Conservation (phyloP, 176 grass and related monocot genomes). For the Raddia guianensis region DNA sequence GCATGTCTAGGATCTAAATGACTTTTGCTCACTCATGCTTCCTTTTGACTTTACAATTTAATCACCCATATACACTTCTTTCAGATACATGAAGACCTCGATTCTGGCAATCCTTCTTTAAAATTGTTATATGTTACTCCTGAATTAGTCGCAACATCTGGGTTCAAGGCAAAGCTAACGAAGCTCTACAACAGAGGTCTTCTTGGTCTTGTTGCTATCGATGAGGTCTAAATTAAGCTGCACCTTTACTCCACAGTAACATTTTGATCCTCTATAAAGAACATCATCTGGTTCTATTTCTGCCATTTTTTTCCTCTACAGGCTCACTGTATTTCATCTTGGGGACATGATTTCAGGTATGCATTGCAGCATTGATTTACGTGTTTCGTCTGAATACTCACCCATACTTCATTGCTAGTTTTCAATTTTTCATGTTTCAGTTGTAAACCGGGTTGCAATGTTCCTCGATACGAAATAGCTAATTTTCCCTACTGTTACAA, state of each 20-base stretch:
- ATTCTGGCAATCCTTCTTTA: conserved; percentile 78
- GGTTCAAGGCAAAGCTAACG: conserved; percentile 75
- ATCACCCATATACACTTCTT: conserved; percentile 3
- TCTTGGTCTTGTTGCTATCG: conserved; percentile 76
- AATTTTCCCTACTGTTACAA: conserved; percentile 28
- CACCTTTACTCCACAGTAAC: conserved; percentile 26
- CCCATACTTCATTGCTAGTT: conserved; percentile 9
- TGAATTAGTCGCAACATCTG: conserved; percentile 81
- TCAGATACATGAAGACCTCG: conserved; percentile 91
- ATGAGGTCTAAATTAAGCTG: conserved; percentile 66
- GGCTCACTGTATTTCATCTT: conserved; percentile 96
- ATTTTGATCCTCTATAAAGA: conserved; percentile 34
- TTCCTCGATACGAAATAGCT: background rate
- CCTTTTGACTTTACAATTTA: conserved; percentile 15
- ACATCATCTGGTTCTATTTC: conserved; percentile 23
- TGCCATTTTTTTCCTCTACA: conserved; percentile 42
- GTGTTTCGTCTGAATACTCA: conserved; percentile 20
- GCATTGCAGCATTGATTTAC: background rate
- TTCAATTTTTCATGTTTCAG: conserved; percentile 32
- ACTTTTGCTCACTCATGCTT: conserved; percentile 2
- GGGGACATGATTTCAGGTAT: conserved; percentile 98
- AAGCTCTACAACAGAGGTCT: conserved; percentile 89
- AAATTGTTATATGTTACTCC: conserved; percentile 97
- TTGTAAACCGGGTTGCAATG: background rate
- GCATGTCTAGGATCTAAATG: conserved; percentile 6